Evolutionary conservation across 2,329 filamentous ascomycete genomes (phyloP), one percentile per base, ranked within the genome.

Genomic region (Penicillium expansum): DNA sequence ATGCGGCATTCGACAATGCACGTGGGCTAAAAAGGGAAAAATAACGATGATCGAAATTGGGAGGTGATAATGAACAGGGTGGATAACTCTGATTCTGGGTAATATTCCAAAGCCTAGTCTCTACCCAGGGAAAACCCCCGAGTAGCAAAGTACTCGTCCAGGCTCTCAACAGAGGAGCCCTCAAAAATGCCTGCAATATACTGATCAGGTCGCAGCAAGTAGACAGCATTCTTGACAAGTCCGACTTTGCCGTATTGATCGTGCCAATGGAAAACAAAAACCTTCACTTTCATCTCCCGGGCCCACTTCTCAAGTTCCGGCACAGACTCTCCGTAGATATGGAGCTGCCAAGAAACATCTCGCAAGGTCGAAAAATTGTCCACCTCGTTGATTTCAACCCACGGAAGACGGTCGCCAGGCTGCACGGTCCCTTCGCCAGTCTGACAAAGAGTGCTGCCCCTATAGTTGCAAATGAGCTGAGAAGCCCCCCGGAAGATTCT

Each of bases 331-430:
- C 69, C 69, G 50, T 73, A 73, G 3, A 72, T 65, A 57, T 72
- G 71, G 22, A 73, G 55, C 30, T 73, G 69, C 69, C 70, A 73
- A 10, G 54, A 55, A 9, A 72, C 65, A 4, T 62, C 53, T 7
- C 35, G 48, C 1, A 73, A 49, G 4, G 59, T 65, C 5, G 66
- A 65, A 39, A 66, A 71, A 18, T 72, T 71, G 37, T 72, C 70
- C 1, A 54, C 32, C 2, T 57, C 48, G 1, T 62, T 62, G 1
- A 63, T 67, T 22, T 59, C 58, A 2, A 56, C 67, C 70, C 70
- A 72, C 2, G 76, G 76, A 4, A 79, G 69, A 14, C 82, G 75
- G 62, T 82, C 77, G 1, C 81, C 81, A 32, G 79, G 79, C 42
- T 72, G 71, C 2, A 83, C 61, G 0, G 62, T 76, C 2, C 57